These are phyloP conservation scores for Ceratocystis cacaofunesta DNA, from an alignment of 2,329 filamentous ascomycete species.

Conservation along the genomic window DNA sequence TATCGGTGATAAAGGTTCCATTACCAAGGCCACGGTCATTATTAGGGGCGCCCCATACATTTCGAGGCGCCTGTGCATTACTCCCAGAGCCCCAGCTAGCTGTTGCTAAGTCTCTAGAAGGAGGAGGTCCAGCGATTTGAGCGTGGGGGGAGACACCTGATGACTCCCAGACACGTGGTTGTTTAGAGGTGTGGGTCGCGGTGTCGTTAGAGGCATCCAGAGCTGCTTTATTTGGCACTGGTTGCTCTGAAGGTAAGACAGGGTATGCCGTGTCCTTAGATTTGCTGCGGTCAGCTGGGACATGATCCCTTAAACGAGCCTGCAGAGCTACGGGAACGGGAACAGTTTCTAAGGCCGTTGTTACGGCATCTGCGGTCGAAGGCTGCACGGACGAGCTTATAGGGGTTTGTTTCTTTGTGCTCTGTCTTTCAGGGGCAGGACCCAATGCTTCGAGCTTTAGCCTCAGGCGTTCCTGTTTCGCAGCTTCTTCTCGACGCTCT, in stretches of 20 bases:
- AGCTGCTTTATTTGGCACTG: neutral
- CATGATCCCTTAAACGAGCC: slow-evolving; percentile 2
- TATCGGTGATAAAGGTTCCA: slow-evolving; percentile 55
- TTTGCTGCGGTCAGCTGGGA: neutral
- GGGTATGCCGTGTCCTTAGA: neutral
- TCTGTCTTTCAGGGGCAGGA: slow-evolving; percentile 45
- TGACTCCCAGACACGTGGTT: slow-evolving; percentile 13
- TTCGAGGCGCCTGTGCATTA: slow-evolving; percentile 34
- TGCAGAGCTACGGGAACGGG: slow-evolving; percentile 2
- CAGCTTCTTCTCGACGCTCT: slow-evolving; percentile 58
- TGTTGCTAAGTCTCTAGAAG: slow-evolving; percentile 8
- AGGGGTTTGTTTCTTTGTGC: slow-evolving; percentile 35
- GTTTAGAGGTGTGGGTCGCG: neutral
- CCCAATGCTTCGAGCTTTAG: slow-evolving; percentile 59
- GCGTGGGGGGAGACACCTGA: slow-evolving; percentile 7
- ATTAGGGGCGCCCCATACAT: slow-evolving; percentile 63
- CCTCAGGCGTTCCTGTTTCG: slow-evolving; percentile 52
- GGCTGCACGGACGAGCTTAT: slow-evolving; percentile 5
- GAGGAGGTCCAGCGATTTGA: slow-evolving; percentile 11
- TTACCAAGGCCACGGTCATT: slow-evolving; percentile 60
- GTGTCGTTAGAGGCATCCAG: neutral
- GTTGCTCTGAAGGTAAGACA: neutral
- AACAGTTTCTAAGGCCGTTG: neutral
- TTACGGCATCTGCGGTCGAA: neutral
- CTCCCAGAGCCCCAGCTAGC: slow-evolving; percentile 29